Base-by-base conservation (phyloP, 371 early-diverging fungal genomes). In the Mucor plumbeus region DNA sequence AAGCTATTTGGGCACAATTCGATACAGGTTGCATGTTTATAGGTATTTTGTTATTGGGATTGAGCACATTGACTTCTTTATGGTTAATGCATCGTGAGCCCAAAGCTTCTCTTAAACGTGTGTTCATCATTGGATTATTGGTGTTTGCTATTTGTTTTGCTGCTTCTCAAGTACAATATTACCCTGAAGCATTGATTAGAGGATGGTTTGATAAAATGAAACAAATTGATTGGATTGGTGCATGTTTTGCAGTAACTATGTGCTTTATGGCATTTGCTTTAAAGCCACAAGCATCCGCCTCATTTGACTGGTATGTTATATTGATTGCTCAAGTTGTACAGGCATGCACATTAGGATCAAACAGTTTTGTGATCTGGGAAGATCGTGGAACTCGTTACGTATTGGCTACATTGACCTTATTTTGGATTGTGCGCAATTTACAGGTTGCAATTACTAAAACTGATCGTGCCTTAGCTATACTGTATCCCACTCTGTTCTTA, bases 1-100 rank as follows among this genome's bases (percentile, higher is more conserved):
- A 94, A 14, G 78, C 86, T 19, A 87, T 93, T 48, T 98, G 98
- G 97, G 95, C 97, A 7, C 93, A 94, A 39, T 98, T 98, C 72
- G 95, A 97, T 57, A 78, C 88, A 0, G 80, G 79, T 1, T 77
- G 83, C 26, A 93, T 95, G 83, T 59, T 74, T 0, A 63, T 83
- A 0, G 94, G 94, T 3, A 80, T 92, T 0, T 43, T 73, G 0
- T 61, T 90, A 0, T 59, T 92, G 40, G 50, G 80, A 9, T 63
- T 71, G 17, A 40, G 65, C 36, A 58, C 71, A 13, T 36, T 64
- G 3, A 14, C 64, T 15, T 59, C 68, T 0, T 15, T 67, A 14
- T 69, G 63, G 65, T 4, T 70, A 44, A 60, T 54, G 57, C 47
- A 44, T 4, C 26, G 26, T 39, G 26, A 15, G 13, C 36, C n/a